Evolutionary conservation across 768 basidiomycete genomes (phyloP).

Genomic region (Amanita phalloides): DNA sequence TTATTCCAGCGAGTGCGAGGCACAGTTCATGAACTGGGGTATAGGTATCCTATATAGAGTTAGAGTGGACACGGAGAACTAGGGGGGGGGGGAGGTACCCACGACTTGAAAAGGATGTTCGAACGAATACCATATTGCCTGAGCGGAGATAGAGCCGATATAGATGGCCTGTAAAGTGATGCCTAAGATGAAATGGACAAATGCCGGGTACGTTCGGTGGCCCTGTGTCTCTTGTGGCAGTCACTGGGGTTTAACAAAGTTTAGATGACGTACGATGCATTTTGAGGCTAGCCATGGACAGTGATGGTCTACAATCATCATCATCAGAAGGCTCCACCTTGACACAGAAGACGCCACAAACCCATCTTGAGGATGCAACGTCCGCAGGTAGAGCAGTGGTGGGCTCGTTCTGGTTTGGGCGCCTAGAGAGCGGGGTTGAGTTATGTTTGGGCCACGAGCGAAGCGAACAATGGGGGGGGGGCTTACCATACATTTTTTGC

Average conservation of each 20-base stretch:
- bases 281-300: slow-evolving; percentile 75
- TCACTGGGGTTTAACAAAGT: neutral
- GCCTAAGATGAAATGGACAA: slow-evolving; percentile 65
- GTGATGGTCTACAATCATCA: slow-evolving; percentile 54
- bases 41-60: slow-evolving; percentile 36
- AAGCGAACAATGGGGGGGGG: neutral
- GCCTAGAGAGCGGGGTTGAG: slow-evolving; percentile 20
- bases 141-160: slow-evolving; percentile 39
- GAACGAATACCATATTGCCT: slow-evolving; percentile 57
- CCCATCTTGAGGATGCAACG: slow-evolving; percentile 83
- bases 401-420: slow-evolving; percentile 70
- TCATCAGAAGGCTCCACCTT: slow-evolving; percentile 6
- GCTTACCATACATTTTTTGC: slow-evolving; percentile 60
- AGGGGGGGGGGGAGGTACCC: slow-evolving; percentile 14
- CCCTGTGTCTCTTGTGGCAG: slow-evolving; percentile 33
- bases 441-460: neutral
- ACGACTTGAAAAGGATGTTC: slow-evolving; percentile 53
- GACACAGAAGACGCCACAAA: slow-evolving; percentile 21
- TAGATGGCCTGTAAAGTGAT: slow-evolving; percentile 55
- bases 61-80: neutral
- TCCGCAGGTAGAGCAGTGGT: slow-evolving; percentile 68
- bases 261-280: slow-evolving; percentile 49
- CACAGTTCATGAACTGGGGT: slow-evolving; percentile 66
- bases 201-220: slow-evolving; percentile 75
- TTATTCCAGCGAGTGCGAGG: slow-evolving; percentile 45